Evolutionary conservation across 306 rosid genomes (phyloP).

Genomic region (Senna tora): DNA sequence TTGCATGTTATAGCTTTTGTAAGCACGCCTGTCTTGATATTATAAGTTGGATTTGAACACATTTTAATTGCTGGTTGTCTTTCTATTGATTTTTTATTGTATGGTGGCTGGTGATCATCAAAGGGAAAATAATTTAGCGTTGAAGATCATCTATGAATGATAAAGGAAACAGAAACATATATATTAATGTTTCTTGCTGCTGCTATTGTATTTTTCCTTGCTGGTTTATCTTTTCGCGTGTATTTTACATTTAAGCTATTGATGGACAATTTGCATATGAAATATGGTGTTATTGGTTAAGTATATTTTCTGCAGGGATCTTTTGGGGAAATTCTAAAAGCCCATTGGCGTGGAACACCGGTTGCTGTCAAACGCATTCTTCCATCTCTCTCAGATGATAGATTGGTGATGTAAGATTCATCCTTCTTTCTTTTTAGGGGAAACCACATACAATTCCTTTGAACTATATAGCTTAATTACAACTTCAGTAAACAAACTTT

Average conservation of each 20-base stretch:
- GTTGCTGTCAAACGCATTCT: constrained; percentile 91
- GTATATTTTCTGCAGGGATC: constrained; percentile 69
- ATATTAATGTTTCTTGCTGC: not conserved
- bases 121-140: not conserved
- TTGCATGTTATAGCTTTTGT: not conserved
- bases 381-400: constrained; percentile 89
- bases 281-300: constrained; percentile 32
- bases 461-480: no score
- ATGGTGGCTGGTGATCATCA: constrained; percentile 21
- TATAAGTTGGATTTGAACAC: constrained; percentile 16
- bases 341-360: constrained; percentile 93
- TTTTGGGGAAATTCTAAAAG: constrained; percentile 88
- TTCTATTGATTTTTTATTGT: constrained; percentile 13
- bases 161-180: constrained; percentile 7
- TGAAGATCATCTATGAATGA: constrained; percentile 9
- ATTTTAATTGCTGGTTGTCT: constrained; percentile 1
- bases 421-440: constrained; percentile 26
- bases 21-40: constrained; percentile 3
- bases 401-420: constrained; percentile 79
- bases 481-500: no score
- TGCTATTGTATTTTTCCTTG: not conserved
- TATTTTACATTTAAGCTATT: constrained; percentile 24
- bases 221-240: not conserved
- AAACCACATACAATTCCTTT: no score
- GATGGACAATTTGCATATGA: constrained; percentile 13